Evolutionary conservation across 2,329 filamentous ascomycete species (phyloP).

Genomic region (Pyricularia sp.): DNA sequence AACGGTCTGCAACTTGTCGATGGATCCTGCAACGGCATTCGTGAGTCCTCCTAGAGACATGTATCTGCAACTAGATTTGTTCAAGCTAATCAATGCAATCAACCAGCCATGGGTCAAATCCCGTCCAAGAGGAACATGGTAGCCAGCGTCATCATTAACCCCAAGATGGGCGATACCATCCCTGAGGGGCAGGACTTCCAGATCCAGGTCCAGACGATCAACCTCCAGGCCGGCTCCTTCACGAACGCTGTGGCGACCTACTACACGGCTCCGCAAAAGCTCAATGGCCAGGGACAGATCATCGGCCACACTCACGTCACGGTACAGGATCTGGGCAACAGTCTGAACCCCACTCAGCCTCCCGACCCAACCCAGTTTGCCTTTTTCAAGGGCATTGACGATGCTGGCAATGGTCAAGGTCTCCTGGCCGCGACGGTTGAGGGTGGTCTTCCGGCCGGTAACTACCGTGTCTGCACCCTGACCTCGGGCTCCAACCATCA

Average conservation of each 20-base stretch:
- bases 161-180: constrained; percentile 38
- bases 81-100: background rate
- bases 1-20: constrained; percentile 47
- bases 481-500: constrained; percentile 31
- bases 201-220: constrained; percentile 40
- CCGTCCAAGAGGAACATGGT: constrained; percentile 45
- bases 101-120: constrained; percentile 47
- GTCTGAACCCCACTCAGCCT: constrained; percentile 36
- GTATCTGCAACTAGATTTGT: background rate
- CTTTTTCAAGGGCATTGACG: constrained; percentile 33
- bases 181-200: constrained; percentile 39
- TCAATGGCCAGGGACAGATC: constrained; percentile 37
- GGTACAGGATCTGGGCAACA: constrained; percentile 43
- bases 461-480: constrained; percentile 33
- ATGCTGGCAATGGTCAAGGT: constrained; percentile 27
- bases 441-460: constrained; percentile 29
- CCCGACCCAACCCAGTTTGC: constrained; percentile 38
- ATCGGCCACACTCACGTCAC: constrained; percentile 53
- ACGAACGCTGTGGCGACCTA: constrained; percentile 51
- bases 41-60: constrained; percentile 24
- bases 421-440: constrained; percentile 23
- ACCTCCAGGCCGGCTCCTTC: constrained; percentile 46
- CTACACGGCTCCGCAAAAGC: constrained; percentile 47
- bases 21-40: constrained; percentile 56
- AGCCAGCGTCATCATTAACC: constrained; percentile 41